These are phyloP conservation scores for Candida koratica DNA, from an alignment of 805 yeast species.

Conservation along the genomic window DNA sequence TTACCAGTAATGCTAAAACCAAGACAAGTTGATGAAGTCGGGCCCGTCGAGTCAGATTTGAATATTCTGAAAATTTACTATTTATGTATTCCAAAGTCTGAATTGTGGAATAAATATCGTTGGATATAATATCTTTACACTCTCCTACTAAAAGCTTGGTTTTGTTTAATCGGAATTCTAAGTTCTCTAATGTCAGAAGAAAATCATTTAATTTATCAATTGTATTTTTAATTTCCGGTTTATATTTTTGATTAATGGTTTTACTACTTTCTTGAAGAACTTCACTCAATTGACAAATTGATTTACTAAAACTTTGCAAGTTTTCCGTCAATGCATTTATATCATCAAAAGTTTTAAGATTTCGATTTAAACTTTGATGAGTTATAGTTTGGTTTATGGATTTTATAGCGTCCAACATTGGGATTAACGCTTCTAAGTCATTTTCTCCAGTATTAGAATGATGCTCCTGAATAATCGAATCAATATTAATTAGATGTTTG, in stretches of 20 bases:
- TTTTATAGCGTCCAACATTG: slow-evolving; percentile 10
- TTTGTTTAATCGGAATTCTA: slow-evolving; percentile 25
- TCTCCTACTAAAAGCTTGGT: slow-evolving; percentile 22
- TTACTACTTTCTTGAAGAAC: slow-evolving; percentile 18
- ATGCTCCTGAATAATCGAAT: slow-evolving; percentile 14
- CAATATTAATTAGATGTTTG: slow-evolving; percentile 27
- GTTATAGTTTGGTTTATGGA: slow-evolving; percentile 1
- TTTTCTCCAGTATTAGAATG: not conserved
- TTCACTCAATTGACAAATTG: slow-evolving; percentile 19
- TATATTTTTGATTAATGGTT: slow-evolving; percentile 20
- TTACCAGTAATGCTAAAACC: slow-evolving; percentile 11
- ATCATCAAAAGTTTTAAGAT: slow-evolving; percentile 13
- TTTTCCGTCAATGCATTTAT: slow-evolving; percentile 17
- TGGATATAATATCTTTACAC: slow-evolving; percentile 24
- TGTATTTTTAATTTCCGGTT: slow-evolving; percentile 24
- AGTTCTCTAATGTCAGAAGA: slow-evolving; percentile 20
- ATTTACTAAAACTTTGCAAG: slow-evolving; percentile 17
- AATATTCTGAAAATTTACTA: slow-evolving; percentile 24
- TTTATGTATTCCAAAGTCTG: slow-evolving; percentile 31
- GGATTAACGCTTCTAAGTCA: slow-evolving; percentile 5
- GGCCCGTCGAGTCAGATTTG: slow-evolving; percentile 21
- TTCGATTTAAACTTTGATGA: slow-evolving; percentile 4
- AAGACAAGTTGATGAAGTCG: slow-evolving; percentile 29
- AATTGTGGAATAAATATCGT: slow-evolving; percentile 26
- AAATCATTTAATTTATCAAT: slow-evolving; percentile 27